Base-by-base conservation (phyloP, 148 eudicot genomes). In the Chenopodium berlandieri region DNA sequence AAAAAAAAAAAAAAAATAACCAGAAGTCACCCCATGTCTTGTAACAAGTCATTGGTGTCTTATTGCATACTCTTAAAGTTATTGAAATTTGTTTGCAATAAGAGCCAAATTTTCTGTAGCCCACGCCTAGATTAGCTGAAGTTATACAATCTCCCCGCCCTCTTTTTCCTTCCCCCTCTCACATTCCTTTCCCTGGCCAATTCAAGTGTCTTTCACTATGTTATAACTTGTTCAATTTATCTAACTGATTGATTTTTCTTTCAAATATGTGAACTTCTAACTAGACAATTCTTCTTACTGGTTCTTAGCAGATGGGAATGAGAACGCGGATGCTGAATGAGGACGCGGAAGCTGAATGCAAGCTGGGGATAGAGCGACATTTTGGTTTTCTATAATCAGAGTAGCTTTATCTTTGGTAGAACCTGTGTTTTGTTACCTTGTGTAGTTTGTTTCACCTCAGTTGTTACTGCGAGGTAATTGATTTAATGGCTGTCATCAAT, bases 271-370 rank as follows among this genome's bases (percentile, higher is more conserved):
- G 50, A 37, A 40, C 4, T 37, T 20, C 50, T 37, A 19, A 16
- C 44, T 8, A 40, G 12, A 71, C 40, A 7, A 75, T 14, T 11
- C 64, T 17, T 75, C 23, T 31, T 6, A 6, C 75, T 44, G 75
- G 56, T 4, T 44, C 48, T 80, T 84, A 54, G 83, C 83, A 80
- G 83, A 77, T 77, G 81, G 75, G 76, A 50, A 67, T 50, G 23
- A 76, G 80, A 78, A 80, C n/a, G 30, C 30, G 16, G n/a, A 50
- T 62, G 77, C 20, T 60, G 71, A 40, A 70, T 52, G 69, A 27
- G 27, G 27, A 27, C 27, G 27, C 27, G 27, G 64, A 75, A 71
- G 79, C 74, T 23, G 81, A 40, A 70, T 52, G 69, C 65, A 44
- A 72, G 78, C 50, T 40, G 75, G 78, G 81, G 64, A 50, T 71